phyloP scores from a whole-genome alignment of 768 basidiomycete species.

The Boletales sp. region DNA sequence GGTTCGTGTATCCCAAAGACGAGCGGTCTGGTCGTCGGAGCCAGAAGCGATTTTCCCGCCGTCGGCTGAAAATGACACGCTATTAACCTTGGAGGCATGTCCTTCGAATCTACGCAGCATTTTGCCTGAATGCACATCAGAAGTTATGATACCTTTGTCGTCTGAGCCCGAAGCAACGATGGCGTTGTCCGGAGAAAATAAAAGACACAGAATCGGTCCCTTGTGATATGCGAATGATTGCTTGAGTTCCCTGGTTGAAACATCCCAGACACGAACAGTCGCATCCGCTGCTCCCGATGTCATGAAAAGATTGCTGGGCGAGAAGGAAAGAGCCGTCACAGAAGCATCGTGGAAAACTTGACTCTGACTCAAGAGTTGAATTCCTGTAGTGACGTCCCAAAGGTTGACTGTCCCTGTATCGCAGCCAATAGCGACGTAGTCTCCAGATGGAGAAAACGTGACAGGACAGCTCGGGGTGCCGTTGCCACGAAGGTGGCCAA shows the following conservation, averaged over 20 bases:
- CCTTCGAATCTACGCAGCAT: slow-evolving; percentile 12
- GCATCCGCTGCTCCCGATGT: slow-evolving; percentile 14
- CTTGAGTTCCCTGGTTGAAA: slow-evolving; percentile 1
- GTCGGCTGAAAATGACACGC: slow-evolving; percentile 21
- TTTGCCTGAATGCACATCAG: slow-evolving; percentile 7
- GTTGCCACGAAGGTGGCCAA: slow-evolving; percentile 8
- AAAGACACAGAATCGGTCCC: slow-evolving; percentile 13
- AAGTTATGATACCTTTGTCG: slow-evolving; percentile 12
- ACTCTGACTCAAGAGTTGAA: slow-evolving; percentile 4
- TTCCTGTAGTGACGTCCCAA: slow-evolving; percentile 18
- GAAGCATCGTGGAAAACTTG: neutral
- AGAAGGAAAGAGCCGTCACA: slow-evolving; percentile 11
- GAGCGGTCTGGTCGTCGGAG: slow-evolving; percentile 19
- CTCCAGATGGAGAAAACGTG: slow-evolving; percentile 12
- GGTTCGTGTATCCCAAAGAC: slow-evolving; percentile 22
- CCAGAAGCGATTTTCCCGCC: slow-evolving; percentile 15
- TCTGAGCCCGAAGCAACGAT: slow-evolving; percentile 15
- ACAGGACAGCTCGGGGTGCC: slow-evolving; percentile 13
- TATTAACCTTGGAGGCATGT: slow-evolving; percentile 15
- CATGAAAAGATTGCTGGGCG: slow-evolving; percentile 5
- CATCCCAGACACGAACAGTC: slow-evolving; percentile 17
- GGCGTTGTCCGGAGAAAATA: slow-evolving; percentile 15
- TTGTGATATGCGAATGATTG: slow-evolving; percentile 13
- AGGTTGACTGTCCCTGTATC: slow-evolving; percentile 10
- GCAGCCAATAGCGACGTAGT: slow-evolving; percentile 12